phyloP scores from a whole-genome alignment of 768 basidiomycete species.

The Panellus pusillus region DNA sequence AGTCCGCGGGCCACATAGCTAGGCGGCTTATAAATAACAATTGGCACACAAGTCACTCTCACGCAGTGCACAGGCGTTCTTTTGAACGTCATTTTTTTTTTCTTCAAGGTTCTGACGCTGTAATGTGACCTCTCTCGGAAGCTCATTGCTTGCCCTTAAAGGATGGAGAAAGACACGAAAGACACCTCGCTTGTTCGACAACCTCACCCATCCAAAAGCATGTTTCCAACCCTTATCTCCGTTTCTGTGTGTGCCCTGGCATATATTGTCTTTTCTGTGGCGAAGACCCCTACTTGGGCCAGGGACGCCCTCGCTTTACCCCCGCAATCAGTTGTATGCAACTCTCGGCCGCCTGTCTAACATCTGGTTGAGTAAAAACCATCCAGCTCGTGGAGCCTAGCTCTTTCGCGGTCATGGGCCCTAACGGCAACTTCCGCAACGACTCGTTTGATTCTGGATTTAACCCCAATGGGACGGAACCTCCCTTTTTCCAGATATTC shows the following conservation, averaged over 20 bases:
- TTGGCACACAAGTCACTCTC: conserved; percentile 3
- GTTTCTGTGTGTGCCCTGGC: conserved; percentile 19
- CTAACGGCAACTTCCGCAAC: conserved; percentile 40
- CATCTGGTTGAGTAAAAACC: not conserved
- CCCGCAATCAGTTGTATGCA: conserved; percentile 29
- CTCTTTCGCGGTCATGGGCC: conserved; percentile 51
- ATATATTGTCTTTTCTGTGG: conserved; percentile 13
- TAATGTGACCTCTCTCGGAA: conserved; percentile 16
- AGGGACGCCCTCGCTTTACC: conserved; percentile 20
- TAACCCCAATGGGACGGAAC: conserved; percentile 60
- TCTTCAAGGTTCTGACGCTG: conserved; percentile 9
- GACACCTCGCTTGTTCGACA: not conserved
- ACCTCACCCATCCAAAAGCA: conserved; percentile 5
- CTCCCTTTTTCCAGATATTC: conserved; percentile 37
- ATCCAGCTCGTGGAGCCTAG: conserved; percentile 50
- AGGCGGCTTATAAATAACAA: not conserved
- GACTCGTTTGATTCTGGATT: conserved; percentile 43
- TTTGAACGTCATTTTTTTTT: conserved; percentile 15
- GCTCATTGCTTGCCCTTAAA: conserved; percentile 12
- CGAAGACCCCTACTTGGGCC: conserved; percentile 14
- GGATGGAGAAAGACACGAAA: conserved; percentile 10
- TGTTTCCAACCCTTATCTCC: not conserved
- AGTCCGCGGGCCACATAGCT: not conserved
- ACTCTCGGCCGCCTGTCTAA: not conserved
- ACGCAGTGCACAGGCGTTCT: conserved; percentile 11